Percentiles rank a stretch among this genome's conserved stretches.
Conservation (phyloP, 805 yeast genomes). For the Candida boidinii region DNA sequence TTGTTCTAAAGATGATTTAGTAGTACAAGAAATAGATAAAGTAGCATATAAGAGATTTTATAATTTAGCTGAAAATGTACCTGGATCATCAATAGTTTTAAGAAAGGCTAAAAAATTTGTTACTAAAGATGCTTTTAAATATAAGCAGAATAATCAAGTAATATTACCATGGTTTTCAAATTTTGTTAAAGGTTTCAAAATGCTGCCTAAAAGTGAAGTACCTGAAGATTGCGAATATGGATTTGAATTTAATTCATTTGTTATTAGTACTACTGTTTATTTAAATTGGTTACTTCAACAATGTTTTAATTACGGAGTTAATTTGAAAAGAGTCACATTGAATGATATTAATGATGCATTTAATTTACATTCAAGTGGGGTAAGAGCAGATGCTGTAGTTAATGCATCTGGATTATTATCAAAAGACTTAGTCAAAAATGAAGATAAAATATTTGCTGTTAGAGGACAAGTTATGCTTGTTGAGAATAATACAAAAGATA, state of each 20-base stretch:
- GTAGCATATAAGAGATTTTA: constrained; percentile 39
- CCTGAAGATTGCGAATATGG: constrained; percentile 31
- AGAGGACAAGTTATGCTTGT: constrained; percentile 52
- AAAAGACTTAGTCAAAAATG: constrained; percentile 33
- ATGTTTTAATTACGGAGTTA: constrained; percentile 39
- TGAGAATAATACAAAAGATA: constrained; percentile 30
- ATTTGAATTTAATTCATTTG: constrained; percentile 29
- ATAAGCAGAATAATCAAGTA: constrained; percentile 6
- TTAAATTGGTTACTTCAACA: constrained; percentile 27
- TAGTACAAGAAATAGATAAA: constrained; percentile 31
- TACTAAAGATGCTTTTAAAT: constrained; percentile 10
- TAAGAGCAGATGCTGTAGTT: constrained; percentile 39
- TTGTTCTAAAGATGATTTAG: constrained; percentile 33
- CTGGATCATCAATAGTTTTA: constrained; percentile 39
- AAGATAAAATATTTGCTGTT: constrained; percentile 37
- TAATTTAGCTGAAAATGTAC: constrained; percentile 36
- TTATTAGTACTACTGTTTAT: constrained; percentile 21
- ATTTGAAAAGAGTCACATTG: constrained; percentile 32
- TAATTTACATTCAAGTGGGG: constrained; percentile 27
- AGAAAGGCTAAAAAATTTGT: constrained; percentile 12
- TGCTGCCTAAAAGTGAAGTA: constrained; percentile 27
- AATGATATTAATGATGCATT: constrained; percentile 41
- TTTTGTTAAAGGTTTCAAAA: constrained; percentile 31
- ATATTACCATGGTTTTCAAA: constrained; percentile 42
- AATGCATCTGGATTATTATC: constrained; percentile 53